These are phyloP conservation scores for Marsdenia floribunda DNA, from an alignment of 257 asterid genomes.

Conservation along the genomic window DNA sequence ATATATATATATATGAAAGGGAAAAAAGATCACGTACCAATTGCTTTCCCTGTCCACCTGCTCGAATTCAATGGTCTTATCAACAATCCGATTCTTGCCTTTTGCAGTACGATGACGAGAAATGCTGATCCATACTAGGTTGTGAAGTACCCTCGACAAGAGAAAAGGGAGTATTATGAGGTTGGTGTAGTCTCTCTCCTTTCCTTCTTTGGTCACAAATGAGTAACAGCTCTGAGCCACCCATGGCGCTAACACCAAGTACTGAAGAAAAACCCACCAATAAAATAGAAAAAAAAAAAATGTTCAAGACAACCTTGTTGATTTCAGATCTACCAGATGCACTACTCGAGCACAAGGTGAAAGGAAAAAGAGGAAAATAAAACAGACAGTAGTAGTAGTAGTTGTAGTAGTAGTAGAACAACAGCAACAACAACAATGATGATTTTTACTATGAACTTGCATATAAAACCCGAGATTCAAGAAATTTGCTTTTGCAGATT, in stretches of 20 bases:
- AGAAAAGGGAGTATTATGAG: constrained; percentile 45
- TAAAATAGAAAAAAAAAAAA: not conserved
- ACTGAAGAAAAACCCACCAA: constrained; percentile 23
- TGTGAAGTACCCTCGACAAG: constrained; percentile 46
- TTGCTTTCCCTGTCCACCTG: constrained; percentile 76
- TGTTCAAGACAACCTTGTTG: not conserved
- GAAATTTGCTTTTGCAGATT: too few species aligned
- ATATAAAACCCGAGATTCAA: too few species aligned
- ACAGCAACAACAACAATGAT: too few species aligned
- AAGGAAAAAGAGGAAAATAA: too few species aligned
- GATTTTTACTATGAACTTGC: too few species aligned
- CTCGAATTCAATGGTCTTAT: constrained; percentile 63
- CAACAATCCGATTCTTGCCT: constrained; percentile 55
- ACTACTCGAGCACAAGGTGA: not conserved
- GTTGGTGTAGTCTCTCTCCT: constrained; percentile 32
- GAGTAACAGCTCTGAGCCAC: constrained; percentile 42
- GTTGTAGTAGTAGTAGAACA: not conserved
- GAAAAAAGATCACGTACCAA: constrained; percentile 30
- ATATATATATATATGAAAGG: too few species aligned
- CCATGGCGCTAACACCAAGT: constrained; percentile 62
- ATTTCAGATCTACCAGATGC: not conserved
- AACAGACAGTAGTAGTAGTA: not conserved
- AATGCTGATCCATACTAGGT: constrained; percentile 59
- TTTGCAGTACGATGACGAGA: constrained; percentile 64
- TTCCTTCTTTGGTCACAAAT: constrained; percentile 23